These are phyloP conservation scores for Daldinia childiae DNA, from an alignment of 495 filamentous ascomycete genomes.

Conservation along the genomic window DNA sequence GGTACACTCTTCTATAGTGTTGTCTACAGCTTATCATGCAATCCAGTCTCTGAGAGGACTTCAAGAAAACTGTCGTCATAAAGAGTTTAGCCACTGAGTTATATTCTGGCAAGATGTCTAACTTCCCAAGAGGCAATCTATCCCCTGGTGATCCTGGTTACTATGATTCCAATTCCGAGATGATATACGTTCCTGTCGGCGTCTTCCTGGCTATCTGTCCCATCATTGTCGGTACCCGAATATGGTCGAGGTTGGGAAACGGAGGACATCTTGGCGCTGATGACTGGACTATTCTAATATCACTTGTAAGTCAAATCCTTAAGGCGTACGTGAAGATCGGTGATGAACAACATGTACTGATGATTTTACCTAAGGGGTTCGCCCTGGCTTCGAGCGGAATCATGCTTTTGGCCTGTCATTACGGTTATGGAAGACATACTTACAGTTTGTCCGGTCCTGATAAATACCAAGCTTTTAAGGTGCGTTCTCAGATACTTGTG, in stretches of 20 bases:
- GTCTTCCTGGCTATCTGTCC: conserved; percentile 45
- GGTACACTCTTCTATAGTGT: not conserved
- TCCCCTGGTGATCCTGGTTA: not conserved
- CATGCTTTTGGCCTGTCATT: conserved; percentile 45
- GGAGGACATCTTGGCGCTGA: conserved; percentile 42
- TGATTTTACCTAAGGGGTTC: conserved; percentile 15
- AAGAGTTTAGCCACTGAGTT: not conserved
- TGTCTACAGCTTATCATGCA: not conserved
- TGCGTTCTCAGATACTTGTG: conserved; percentile 4
- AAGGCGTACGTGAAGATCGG: not conserved
- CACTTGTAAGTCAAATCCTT: conserved; percentile 39
- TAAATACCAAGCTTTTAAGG: conserved; percentile 43
- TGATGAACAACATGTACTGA: not conserved
- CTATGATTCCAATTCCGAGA: conserved; percentile 29
- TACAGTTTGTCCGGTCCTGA: conserved; percentile 24
- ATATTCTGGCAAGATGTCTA: conserved; percentile 15
- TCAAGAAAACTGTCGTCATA: not conserved
- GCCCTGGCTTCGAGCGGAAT: conserved; percentile 41
- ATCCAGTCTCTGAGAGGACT: not conserved
- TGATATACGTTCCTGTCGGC: conserved; percentile 38
- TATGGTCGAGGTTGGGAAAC: conserved; percentile 42
- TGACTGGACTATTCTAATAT: conserved; percentile 45
- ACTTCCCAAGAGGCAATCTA: not conserved
- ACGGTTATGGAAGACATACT: conserved; percentile 44
- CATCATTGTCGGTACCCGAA: conserved; percentile 33